phyloP scores from a whole-genome alignment of 805 yeast genomes.

The Candida ulmi region DNA sequence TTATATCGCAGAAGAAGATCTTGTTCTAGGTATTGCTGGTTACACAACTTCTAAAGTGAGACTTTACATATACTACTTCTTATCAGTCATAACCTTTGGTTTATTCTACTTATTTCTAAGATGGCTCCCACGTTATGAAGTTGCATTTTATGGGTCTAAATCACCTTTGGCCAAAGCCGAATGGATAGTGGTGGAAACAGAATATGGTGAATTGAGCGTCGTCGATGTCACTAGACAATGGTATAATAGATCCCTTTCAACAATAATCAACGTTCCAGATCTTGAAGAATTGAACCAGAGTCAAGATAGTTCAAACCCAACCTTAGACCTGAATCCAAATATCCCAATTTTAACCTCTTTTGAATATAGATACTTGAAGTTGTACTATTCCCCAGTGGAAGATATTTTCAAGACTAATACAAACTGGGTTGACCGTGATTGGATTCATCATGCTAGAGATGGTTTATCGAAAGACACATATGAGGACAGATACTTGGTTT shows the following conservation, averaged over 20 bases:
- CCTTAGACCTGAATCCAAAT: conserved; percentile 26
- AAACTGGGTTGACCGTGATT: conserved; percentile 80
- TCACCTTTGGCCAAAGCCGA: conserved; percentile 77
- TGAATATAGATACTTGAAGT: conserved; percentile 75
- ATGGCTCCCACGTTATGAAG: conserved; percentile 81
- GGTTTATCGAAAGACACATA: conserved; percentile 70
- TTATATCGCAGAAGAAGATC: conserved; percentile 92
- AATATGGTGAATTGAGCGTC: conserved; percentile 76
- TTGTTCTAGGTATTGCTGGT: conserved; percentile 93
- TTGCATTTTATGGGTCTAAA: conserved; percentile 58
- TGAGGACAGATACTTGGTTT: conserved; percentile 65
- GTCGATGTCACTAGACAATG: conserved; percentile 50
- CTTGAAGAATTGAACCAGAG: conserved; percentile 20
- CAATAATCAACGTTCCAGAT: conserved; percentile 43
- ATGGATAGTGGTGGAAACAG: conserved; percentile 93
- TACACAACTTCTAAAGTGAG: conserved; percentile 52
- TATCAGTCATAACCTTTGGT: conserved; percentile 64
- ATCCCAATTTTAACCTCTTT: conserved; percentile 68
- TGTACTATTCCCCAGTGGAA: conserved; percentile 81
- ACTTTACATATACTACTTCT: conserved; percentile 39
- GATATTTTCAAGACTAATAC: conserved; percentile 80
- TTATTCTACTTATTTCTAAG: conserved; percentile 64
- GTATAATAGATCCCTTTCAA: conserved; percentile 68
- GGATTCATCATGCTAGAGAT: conserved; percentile 56
- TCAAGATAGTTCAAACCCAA: conserved; percentile 13